Percentiles rank a stretch among this genome's conserved stretches.
phyloP scores from a whole-genome alignment of 768 basidiomycete genomes.

The Agaricus subrufescens region DNA sequence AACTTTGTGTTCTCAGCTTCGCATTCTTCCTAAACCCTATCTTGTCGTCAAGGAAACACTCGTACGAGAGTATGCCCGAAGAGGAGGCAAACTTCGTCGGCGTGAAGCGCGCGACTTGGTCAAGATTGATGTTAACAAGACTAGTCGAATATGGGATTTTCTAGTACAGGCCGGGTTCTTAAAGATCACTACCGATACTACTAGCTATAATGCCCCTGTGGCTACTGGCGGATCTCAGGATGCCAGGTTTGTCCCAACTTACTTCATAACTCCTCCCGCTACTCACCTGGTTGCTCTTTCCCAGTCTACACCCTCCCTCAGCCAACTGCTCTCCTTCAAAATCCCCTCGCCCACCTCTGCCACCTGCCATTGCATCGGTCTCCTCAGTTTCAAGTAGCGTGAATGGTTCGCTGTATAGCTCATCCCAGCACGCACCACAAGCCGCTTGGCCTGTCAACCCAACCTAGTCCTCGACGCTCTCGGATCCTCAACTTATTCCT shows the following conservation, averaged over 20 bases:
- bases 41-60: conserved; percentile 94
- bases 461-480: conserved; percentile 10
- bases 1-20: conserved; percentile 79
- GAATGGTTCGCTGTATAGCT: conserved; percentile 33
- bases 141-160: conserved; percentile 90
- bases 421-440: conserved; percentile 27
- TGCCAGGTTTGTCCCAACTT: conserved; percentile 25
- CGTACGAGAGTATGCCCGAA: conserved; percentile 86
- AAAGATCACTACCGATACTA: conserved; percentile 58
- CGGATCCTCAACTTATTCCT: not conserved
- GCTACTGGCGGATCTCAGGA: conserved; percentile 28
- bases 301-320: conserved; percentile 17
- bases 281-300: conserved; percentile 3
- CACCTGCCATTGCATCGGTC: conserved; percentile 18
- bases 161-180: conserved; percentile 81
- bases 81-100: conserved; percentile 83
- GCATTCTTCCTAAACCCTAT: conserved; percentile 93
- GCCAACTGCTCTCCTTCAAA: conserved; percentile 33
- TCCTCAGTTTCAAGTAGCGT: conserved; percentile 29
- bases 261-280: not conserved
- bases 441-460: conserved; percentile 20
- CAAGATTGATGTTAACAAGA: conserved; percentile 93
- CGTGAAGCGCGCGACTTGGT: conserved; percentile 87
- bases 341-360: conserved; percentile 25
- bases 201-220: conserved; percentile 38